Base-by-base conservation (phyloP, 1,284 basidiomycete genomes). In the Irpex sp. region DNA sequence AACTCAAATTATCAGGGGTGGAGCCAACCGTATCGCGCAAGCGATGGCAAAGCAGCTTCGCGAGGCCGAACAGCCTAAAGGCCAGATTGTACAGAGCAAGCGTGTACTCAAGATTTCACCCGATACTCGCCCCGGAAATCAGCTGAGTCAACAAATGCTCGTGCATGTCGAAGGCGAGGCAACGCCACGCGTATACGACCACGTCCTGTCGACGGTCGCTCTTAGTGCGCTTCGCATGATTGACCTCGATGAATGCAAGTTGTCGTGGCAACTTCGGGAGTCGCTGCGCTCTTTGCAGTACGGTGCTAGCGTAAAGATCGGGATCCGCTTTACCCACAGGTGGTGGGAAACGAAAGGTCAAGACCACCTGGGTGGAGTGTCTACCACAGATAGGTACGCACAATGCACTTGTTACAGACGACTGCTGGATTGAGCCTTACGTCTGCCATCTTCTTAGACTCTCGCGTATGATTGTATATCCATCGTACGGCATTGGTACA, bases 341-440 rank as follows among this genome's bases (percentile, higher is more conserved):
- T 78, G 75, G 70, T 78, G 77, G 77, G 71, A 72, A 52, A n/a
- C 63, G 62, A 14, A 69, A 69, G 3, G 12, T 55, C 52, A 60
- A 42, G 39, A 52, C 39, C 39, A 42, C 39, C 39, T 10, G 1
- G n/a, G 39, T 7, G 39, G 39, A 16, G 39, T 45, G 39, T 14
- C 39, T n/a, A 45, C 9, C 1, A 45, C 39, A 16, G 39, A 45
- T 7, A 16, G 39, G 39, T 45, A 12, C 28, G 28, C 28, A 28
- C 28, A 5, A 5, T 28, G 28, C 28, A 28, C 28, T 28, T 28
- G 28, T 4, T 28, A 28, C 28, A 28, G 28, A 28, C 28, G 28
- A 28, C 28, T 4, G 28, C 28, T 28, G 28, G 28, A 28, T 28
- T 28, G 28, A 28, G 4, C 28, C 28, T 28, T 3, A 51, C 28